Conservation (phyloP, 495 filamentous ascomycete species). For the Hyaloscypha bicolor region DNA sequence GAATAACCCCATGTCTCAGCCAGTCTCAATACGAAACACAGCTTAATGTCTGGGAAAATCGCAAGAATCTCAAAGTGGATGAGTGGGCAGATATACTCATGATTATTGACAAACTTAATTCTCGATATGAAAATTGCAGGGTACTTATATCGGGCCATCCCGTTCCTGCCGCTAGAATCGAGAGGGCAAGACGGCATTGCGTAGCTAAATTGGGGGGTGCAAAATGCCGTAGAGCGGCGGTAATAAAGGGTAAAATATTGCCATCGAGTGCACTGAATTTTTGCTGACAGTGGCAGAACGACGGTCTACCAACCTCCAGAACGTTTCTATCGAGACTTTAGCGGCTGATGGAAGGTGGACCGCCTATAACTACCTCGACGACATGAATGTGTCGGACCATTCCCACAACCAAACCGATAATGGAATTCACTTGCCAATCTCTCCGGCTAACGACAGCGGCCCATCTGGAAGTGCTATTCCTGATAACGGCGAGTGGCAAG, state of each 20-base stretch:
- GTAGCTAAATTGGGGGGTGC: neutral
- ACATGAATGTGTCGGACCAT: slow-evolving; percentile 2
- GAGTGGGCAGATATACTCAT: slow-evolving; percentile 7
- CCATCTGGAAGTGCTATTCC: neutral
- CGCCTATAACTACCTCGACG: neutral
- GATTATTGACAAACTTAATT: neutral
- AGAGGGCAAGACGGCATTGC: slow-evolving; percentile 4
- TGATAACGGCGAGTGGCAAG: neutral
- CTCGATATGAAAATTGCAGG: neutral
- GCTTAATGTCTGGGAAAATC: slow-evolving; percentile 7
- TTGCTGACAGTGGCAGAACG: neutral
- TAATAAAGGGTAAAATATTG: neutral
- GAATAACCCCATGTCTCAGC: neutral
- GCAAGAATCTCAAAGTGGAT: slow-evolving; percentile 5
- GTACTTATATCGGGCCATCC: too few species aligned
- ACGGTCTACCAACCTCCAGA: too few species aligned
- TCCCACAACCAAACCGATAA: neutral
- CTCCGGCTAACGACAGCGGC: neutral
- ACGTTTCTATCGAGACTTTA: too few species aligned
- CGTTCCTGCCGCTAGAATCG: neutral
- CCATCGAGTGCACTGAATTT: neutral
- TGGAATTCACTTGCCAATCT: slow-evolving; percentile 1
- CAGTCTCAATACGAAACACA: slow-evolving; percentile 11
- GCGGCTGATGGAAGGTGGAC: too few species aligned
- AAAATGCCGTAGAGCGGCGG: neutral